phyloP scores from a whole-genome alignment of 805 yeast species.

The Ogataea pilisensis region DNA sequence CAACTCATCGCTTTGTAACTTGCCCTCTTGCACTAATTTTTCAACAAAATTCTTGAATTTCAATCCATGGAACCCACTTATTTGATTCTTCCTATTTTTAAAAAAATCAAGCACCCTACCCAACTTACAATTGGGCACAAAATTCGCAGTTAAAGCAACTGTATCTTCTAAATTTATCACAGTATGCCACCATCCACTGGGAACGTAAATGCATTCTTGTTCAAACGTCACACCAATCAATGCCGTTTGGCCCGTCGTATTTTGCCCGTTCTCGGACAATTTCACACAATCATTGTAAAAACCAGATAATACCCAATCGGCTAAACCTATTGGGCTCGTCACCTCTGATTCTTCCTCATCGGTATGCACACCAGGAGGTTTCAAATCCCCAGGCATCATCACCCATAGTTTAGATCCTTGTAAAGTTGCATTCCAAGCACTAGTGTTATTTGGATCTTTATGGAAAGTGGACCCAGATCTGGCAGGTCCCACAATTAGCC shows the following conservation, averaged over 20 bases:
- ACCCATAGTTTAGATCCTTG: constrained; percentile 81
- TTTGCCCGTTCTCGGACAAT: constrained; percentile 36
- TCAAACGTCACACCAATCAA: constrained; percentile 70
- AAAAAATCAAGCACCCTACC: constrained; percentile 64
- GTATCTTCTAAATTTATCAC: constrained; percentile 81
- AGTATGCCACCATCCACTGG: constrained; percentile 97
- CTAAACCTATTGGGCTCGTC: constrained; percentile 85
- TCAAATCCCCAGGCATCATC: constrained; percentile 73
- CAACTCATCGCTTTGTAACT: constrained; percentile 17
- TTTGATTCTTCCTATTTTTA: constrained; percentile 60
- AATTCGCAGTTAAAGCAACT: constrained; percentile 88
- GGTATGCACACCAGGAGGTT: constrained; percentile 84
- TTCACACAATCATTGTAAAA: constrained; percentile 67
- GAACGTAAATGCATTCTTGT: constrained; percentile 84
- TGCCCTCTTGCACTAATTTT: constrained; percentile 31
- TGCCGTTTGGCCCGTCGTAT: constrained; percentile 37
- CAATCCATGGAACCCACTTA: constrained; percentile 72
- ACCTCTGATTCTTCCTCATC: constrained; percentile 80
- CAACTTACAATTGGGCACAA: constrained; percentile 66
- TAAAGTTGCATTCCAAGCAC: constrained; percentile 84
- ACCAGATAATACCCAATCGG: constrained; percentile 86
- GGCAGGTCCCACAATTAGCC: constrained; percentile 83
- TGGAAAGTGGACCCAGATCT: constrained; percentile 88
- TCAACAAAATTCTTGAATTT: constrained; percentile 39
- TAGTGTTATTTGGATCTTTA: constrained; percentile 86